These are phyloP conservation scores for maize (Zea mays) DNA, from an alignment of 176 grass and related monocot genomes.

Conservation along the genomic window Zm-B73-REFERENCE-NAM-5.0 NC_050100.1:166569001-166569500, in stretches of 20 bases:
- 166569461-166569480: slow-evolving; percentile 1
- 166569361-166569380: not conserved
- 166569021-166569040: slow-evolving; percentile 8
- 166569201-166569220: slow-evolving; percentile 65
- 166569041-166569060: not conserved
- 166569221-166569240: slow-evolving; percentile 42
- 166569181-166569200: slow-evolving; percentile 79
- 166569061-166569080: not conserved
- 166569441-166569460: not conserved
- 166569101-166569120: slow-evolving; percentile 36
- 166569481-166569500: not conserved
- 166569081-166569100: not conserved
- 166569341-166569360: not conserved
- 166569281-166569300: not conserved
- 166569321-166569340: not conserved
- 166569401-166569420: slow-evolving; percentile 11
- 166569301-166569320: slow-evolving; percentile 13
- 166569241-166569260: slow-evolving; percentile 1
- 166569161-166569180: slow-evolving; percentile 73
- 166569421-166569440: not conserved
- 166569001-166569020: slow-evolving; percentile 18
- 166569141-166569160: slow-evolving; percentile 51
- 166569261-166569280: not conserved
- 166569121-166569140: slow-evolving; percentile 37
- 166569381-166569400: not conserved